Conservation (phyloP, 73 alveolate species). For the Paramecium caudatum region DNA sequence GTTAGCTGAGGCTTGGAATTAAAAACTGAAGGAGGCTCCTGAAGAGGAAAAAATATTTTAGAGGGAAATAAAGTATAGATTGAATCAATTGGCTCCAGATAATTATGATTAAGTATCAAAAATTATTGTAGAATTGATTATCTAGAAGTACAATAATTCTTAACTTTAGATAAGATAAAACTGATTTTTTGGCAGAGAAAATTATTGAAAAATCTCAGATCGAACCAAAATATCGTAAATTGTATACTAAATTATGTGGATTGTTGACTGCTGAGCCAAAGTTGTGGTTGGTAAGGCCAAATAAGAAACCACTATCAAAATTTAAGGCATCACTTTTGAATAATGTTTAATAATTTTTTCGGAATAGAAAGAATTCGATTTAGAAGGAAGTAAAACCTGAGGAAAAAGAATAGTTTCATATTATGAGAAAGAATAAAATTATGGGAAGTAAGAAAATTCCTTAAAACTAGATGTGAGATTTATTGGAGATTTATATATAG, state of each 20-base stretch:
- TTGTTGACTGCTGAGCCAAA: neutral
- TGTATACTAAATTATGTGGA: neutral
- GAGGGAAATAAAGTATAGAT: neutral
- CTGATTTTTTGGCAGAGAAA: neutral
- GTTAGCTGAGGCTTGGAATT: conserved; percentile 2
- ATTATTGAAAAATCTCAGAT: neutral
- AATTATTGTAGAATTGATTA: neutral
- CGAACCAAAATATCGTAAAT: neutral
- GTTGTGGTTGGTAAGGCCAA: neutral
- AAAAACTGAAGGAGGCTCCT: neutral
- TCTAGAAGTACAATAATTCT: neutral
- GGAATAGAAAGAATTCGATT: neutral
- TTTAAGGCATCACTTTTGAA: neutral
- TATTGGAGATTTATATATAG: neutral
- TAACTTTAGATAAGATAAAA: neutral
- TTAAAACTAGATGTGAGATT: neutral
- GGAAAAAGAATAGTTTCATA: neutral
- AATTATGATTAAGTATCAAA: conserved; percentile 2
- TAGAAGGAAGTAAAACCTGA: neutral
- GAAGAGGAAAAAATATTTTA: neutral
- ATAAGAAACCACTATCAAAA: neutral
- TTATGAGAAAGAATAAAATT: neutral
- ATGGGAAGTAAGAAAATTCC: neutral
- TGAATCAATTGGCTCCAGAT: conserved; percentile 45
- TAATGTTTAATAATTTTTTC: neutral